A percentile compares a stretch with the other conserved stretches of the same genome.
Evolutionary conservation across 257 asterid species (phyloP).

Genomic region (Eustoma russellianum): DNA sequence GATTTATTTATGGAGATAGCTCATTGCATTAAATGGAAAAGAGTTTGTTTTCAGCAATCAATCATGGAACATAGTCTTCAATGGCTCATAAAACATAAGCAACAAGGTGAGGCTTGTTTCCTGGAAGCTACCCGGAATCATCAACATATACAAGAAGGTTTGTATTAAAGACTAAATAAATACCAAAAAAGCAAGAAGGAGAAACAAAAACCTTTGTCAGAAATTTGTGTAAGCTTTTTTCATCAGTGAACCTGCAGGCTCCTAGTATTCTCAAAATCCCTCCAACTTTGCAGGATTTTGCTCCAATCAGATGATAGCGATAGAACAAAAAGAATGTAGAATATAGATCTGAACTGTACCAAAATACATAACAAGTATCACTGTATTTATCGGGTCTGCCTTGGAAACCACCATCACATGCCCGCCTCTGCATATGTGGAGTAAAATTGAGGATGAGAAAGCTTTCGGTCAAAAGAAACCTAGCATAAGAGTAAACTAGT

Average conservation of each 20-base stretch:
- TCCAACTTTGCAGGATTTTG: slow-evolving; percentile 53
- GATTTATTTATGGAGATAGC: not conserved
- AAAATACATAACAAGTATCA: slow-evolving; percentile 93
- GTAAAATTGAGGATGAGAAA: not conserved
- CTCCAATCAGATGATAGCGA: slow-evolving; percentile 7
- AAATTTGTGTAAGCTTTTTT: slow-evolving; percentile 54
- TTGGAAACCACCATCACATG: slow-evolving; percentile 76
- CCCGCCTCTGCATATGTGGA: slow-evolving; percentile 63
- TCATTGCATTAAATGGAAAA: not conserved
- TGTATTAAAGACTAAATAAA: not conserved
- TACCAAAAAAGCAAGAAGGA: slow-evolving; percentile 3
- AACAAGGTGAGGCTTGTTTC: not conserved
- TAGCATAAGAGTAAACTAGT: too few species aligned
- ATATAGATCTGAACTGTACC: slow-evolving; percentile 33
- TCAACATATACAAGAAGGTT: not conserved
- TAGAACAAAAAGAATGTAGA: slow-evolving; percentile 1
- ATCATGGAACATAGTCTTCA: too few species aligned
- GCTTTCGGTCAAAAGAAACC: too few species aligned
- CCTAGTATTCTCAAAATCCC: slow-evolving; percentile 76
- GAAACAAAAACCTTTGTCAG: slow-evolving; percentile 57
- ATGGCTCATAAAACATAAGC: not conserved
- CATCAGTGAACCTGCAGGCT: slow-evolving; percentile 49
- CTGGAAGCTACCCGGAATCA: not conserved
- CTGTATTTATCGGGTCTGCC: slow-evolving; percentile 83
- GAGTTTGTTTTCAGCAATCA: too few species aligned